These are phyloP conservation scores for Thalassiosira mediterranea DNA, from an alignment of 352 stramenopile species.

Conservation along the genomic window DNA sequence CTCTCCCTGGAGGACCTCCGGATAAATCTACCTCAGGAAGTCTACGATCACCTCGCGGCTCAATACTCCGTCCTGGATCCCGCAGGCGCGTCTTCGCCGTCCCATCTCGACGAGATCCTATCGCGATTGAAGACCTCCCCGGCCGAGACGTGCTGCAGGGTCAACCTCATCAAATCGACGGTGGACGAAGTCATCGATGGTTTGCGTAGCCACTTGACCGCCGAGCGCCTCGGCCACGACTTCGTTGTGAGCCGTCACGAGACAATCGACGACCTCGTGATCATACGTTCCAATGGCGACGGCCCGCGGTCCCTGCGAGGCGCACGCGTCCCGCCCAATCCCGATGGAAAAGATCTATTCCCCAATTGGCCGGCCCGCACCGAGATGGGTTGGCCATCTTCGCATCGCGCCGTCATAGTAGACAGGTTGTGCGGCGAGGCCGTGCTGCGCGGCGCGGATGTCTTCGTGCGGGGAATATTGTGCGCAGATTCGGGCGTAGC, in stretches of 20 bases:
- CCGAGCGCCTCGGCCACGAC: conserved; percentile 8
- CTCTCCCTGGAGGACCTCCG: conserved; percentile 48
- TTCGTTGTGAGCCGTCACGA: conserved; percentile 24
- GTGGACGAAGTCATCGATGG: conserved; percentile 50
- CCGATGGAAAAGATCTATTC: conserved; percentile 33
- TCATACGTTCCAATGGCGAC: conserved; percentile 24
- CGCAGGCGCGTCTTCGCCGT: neutral
- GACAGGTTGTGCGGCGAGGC: conserved; percentile 92
- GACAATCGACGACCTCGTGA: conserved; percentile 55
- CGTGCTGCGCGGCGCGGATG: conserved; percentile 91
- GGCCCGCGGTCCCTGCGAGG: neutral
- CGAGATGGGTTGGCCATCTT: conserved; percentile 64
- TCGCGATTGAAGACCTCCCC: conserved; percentile 60
- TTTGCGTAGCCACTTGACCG: conserved; percentile 33
- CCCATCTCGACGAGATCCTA: conserved; percentile 50
- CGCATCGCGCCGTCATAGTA: conserved; percentile 83
- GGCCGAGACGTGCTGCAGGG: conserved; percentile 51
- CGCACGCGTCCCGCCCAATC: neutral
- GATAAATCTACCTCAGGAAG: conserved; percentile 50
- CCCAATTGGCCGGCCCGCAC: conserved; percentile 25
- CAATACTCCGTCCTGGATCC: conserved; percentile 32
- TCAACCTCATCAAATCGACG: conserved; percentile 57
- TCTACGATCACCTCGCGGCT: conserved; percentile 40
- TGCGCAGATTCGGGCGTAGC: conserved; percentile 88
- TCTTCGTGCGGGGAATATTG: conserved; percentile 92